Base-by-base conservation (phyloP, 2,329 filamentous ascomycete species). In the Cercospora berteroae region DNA sequence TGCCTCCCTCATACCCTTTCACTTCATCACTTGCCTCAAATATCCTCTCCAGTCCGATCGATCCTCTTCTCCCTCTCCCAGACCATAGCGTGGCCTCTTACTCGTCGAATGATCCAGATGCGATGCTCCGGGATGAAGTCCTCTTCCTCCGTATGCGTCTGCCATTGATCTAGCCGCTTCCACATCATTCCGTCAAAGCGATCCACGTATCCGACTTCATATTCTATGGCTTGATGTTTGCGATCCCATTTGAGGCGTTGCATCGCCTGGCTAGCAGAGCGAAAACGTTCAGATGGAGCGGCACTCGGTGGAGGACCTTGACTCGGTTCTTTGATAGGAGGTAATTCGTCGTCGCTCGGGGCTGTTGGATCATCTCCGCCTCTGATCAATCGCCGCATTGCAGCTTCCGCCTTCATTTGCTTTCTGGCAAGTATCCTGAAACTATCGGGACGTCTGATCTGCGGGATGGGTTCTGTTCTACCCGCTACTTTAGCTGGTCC, bases 121-220 rank as follows among this genome's bases (percentile, higher is more conserved):
- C 85, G 80, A 75, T 87, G 84, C 69, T 83, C 81, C 3, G 85
- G 85, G 65, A 87, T 85, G 65, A 86, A 87, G 57, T 87, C 84
- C 67, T 86, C 84, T 29, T 86, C 79, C 9, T 84, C 86, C 33
- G 81, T 80, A 58, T 85, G 84, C 18, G 78, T 81, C 71, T 85
- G 66, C 85, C 85, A 87, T n/a, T 77, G 79, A 56, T 80, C 79
- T 3, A 86, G 74, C 8, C 77, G 72, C 10, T 81, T 80, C 75
- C 86, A 85, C 65, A 81, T 78, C 20, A 81, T 78, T 0, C 83
- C 84, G 8, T 67, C 57, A 64, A 87, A 87, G 9, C 84, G 80
- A 72, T 87, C 85, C 23, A 83, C 77, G 67, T 86, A 87, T 3
- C 84, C 85, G 31, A 87, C 81, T 12, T 85, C 77, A 44, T 60